Conservation (phyloP, 1,284 basidiomycete species). For the Megacollybia platyphylla region DNA sequence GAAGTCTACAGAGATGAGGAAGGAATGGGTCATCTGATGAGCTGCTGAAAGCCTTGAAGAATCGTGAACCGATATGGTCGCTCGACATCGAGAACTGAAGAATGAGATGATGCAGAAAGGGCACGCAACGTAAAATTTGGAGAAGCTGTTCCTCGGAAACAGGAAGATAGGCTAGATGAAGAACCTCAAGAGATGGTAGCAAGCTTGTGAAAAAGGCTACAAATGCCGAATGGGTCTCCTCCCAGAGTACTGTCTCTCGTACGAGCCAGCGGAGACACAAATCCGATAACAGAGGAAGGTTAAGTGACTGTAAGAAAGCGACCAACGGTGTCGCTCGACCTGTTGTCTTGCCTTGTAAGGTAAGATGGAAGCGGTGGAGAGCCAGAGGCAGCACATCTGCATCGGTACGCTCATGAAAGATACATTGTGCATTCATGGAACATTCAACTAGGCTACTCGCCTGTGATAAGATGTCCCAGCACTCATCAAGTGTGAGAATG, state of each 20-base stretch:
- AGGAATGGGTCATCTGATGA: neutral
- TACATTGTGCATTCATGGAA: slow-evolving; percentile 17
- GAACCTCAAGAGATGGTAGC: slow-evolving; percentile 13
- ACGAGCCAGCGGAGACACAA: neutral
- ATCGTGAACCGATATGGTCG: slow-evolving; percentile 10
- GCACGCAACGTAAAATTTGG: slow-evolving; percentile 15
- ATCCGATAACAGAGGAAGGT: neutral
- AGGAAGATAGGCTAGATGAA: slow-evolving; percentile 23
- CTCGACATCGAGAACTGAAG: slow-evolving; percentile 15
- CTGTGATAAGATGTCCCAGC: slow-evolving; percentile 17
- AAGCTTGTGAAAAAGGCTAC: slow-evolving; percentile 16
- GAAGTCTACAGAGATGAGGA: neutral
- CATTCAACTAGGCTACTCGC: slow-evolving; percentile 17
- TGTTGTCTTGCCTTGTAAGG: neutral
- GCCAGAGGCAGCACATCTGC: slow-evolving; percentile 6
- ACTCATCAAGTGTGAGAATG: slow-evolving; percentile 20
- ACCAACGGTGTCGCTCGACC: neutral
- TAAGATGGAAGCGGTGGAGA: slow-evolving; percentile 12
- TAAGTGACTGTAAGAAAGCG: neutral
- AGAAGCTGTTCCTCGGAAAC: slow-evolving; percentile 18
- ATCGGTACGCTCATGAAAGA: slow-evolving; percentile 6
- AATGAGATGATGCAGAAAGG: slow-evolving; percentile 15
- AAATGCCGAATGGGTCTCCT: slow-evolving; percentile 11
- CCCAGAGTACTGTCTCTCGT: neutral
- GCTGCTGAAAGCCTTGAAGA: slow-evolving; percentile 1